Percentiles rank a stretch among this genome's conserved stretches.
Conservation (phyloP, 2,329 filamentous ascomycete genomes). For the Epicoccum sorghinum region DNA sequence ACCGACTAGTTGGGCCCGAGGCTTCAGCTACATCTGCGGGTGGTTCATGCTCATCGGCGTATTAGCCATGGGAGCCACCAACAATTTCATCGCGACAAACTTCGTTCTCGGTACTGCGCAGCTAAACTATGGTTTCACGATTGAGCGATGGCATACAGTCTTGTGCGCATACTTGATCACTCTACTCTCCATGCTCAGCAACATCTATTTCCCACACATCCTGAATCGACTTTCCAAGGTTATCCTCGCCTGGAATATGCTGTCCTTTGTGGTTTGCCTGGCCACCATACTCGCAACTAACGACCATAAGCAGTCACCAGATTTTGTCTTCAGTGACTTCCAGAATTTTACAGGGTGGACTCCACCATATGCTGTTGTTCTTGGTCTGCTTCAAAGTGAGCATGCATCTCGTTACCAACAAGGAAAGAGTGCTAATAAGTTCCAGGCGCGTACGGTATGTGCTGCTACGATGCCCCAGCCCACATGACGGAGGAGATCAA, state of each 20-base stretch:
- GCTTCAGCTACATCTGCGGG: conserved; percentile 48
- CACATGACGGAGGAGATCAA: conserved; percentile 65
- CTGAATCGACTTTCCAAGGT: conserved; percentile 59
- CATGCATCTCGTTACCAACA: background rate
- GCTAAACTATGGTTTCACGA: conserved; percentile 58
- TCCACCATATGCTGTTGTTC: conserved; percentile 57
- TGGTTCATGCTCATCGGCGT: conserved; percentile 50
- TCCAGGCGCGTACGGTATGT: conserved; percentile 59
- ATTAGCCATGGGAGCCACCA: conserved; percentile 61
- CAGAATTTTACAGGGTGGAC: conserved; percentile 62
- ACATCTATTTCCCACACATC: conserved; percentile 58
- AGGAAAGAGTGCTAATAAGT: background rate
- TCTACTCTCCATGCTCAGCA: conserved; percentile 52
- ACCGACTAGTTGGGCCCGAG: conserved; percentile 49
- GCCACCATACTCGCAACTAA: conserved; percentile 61
- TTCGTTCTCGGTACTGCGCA: conserved; percentile 63
- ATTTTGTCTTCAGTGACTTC: conserved; percentile 62
- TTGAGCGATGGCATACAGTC: conserved; percentile 63
- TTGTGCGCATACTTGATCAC: conserved; percentile 59
- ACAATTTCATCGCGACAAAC: conserved; percentile 61
- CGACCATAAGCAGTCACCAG: conserved; percentile 59
- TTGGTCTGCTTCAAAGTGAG: conserved; percentile 59
- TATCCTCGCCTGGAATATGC: conserved; percentile 61
- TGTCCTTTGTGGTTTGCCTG: conserved; percentile 59
- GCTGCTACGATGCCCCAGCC: conserved; percentile 55